Evolutionary conservation across 2,329 filamentous ascomycete species (phyloP).

Genomic region (Grosmannia serpens): DNA sequence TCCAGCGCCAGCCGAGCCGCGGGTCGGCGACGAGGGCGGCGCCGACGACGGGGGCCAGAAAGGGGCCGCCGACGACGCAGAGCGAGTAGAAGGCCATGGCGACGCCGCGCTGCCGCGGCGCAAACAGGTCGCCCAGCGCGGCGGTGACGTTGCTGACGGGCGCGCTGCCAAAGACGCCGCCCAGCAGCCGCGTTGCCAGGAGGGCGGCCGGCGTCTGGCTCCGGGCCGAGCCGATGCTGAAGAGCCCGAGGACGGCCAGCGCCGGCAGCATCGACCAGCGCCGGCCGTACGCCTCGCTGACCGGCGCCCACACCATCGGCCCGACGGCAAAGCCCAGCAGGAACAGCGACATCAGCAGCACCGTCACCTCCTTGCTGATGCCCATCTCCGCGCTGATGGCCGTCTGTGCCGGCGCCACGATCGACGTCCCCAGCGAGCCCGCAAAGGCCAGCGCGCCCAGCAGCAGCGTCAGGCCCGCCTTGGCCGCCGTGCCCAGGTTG

Average conservation of each 20-base stretch:
- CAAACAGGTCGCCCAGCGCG: slow-evolving; percentile 53
- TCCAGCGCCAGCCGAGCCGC: slow-evolving; percentile 18
- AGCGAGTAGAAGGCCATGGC: slow-evolving; percentile 35
- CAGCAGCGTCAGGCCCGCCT: slow-evolving; percentile 35
- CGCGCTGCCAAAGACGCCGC: slow-evolving; percentile 49
- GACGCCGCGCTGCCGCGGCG: slow-evolving; percentile 37
- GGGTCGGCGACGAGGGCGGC: slow-evolving; percentile 20
- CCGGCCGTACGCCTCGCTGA: slow-evolving; percentile 32
- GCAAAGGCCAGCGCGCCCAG: slow-evolving; percentile 37
- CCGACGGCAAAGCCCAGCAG: slow-evolving; percentile 28
- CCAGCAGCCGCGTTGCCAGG: slow-evolving; percentile 55
- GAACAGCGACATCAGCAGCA: slow-evolving; percentile 34
- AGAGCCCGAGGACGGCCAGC: slow-evolving; percentile 28
- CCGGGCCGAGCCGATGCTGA: slow-evolving; percentile 32
- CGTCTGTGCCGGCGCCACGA: slow-evolving; percentile 34
- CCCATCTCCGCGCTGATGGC: slow-evolving; percentile 29
- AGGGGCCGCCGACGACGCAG: slow-evolving; percentile 26
- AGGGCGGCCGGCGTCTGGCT: slow-evolving; percentile 40
- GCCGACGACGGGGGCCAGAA: slow-evolving; percentile 30
- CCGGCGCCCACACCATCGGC: slow-evolving; percentile 27
- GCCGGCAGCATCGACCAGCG: slow-evolving; percentile 30
- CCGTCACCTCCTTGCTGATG: slow-evolving; percentile 29
- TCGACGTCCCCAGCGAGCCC: slow-evolving; percentile 36
- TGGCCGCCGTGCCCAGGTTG: slow-evolving; percentile 31
- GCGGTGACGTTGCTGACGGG: slow-evolving; percentile 54